Conservation (phyloP, 75 land plant genomes). For the Larix kaempferi region DNA sequence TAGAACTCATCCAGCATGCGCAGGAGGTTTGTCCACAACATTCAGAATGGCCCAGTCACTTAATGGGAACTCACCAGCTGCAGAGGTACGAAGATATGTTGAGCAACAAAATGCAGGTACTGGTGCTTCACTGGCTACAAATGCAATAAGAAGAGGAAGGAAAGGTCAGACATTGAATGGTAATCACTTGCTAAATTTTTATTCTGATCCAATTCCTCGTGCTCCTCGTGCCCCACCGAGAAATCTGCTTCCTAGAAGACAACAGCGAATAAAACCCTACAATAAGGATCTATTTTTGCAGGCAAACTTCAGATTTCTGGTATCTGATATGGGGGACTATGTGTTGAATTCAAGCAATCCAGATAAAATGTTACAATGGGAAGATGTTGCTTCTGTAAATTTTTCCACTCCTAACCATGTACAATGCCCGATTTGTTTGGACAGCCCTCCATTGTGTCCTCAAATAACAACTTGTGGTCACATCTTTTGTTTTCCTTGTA, state of each 20-base stretch:
- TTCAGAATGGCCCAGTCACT: background rate
- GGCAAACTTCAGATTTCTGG: constrained; percentile 91
- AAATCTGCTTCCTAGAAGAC: constrained; percentile 39
- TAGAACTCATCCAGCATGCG: background rate
- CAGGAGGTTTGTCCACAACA: background rate
- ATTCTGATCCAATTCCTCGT: constrained; percentile 67
- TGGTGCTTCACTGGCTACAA: constrained; percentile 7
- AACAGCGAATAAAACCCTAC: constrained; percentile 64
- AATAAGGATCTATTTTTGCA: constrained; percentile 94
- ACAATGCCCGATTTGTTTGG: constrained; percentile 96
- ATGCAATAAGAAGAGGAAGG: constrained; percentile 26
- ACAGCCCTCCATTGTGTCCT: constrained; percentile 77
- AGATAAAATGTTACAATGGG: constrained; percentile 96
- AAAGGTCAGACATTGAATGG: constrained; percentile 63
- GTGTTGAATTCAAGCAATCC: constrained; percentile 67
- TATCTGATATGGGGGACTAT: constrained; percentile 69
- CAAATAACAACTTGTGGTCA: constrained; percentile 98
- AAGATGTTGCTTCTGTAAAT: constrained; percentile 83
- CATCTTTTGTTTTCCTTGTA: constrained; percentile 92
- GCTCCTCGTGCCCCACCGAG: constrained; percentile 38
- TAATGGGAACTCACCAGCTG: constrained; percentile 14
- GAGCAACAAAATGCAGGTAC: constrained; percentile 15
- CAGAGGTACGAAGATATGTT: background rate
- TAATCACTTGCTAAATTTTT: constrained; percentile 88
- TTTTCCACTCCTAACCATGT: constrained; percentile 61